phyloP scores from a whole-genome alignment of 371 early-diverging fungal species.

The Mucor saturninus region DNA sequence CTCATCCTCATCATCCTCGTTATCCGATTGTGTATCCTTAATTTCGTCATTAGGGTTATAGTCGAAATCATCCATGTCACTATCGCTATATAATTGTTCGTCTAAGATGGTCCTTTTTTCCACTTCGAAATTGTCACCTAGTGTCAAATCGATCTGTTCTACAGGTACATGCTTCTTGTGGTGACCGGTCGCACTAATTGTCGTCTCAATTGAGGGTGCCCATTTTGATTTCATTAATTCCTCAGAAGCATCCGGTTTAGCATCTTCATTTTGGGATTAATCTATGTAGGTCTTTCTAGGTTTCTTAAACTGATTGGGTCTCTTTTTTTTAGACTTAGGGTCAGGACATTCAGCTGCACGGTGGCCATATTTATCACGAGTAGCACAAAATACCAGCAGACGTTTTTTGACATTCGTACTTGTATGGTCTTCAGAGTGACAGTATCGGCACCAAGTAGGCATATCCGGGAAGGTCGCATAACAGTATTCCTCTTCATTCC shows the following conservation, averaged over 20 bases:
- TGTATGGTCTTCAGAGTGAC: slow-evolving; percentile 6
- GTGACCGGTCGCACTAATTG: too few relatives aligned
- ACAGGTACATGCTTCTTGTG: too few relatives aligned
- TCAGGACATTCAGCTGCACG: neutral
- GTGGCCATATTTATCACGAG: neutral
- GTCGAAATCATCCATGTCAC: neutral
- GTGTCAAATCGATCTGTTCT: too few relatives aligned
- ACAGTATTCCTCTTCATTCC: neutral
- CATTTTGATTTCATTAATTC: too few relatives aligned
- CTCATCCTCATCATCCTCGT: neutral
- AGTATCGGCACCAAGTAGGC: slow-evolving; percentile 7
- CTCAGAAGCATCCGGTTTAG: too few relatives aligned
- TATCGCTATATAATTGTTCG: neutral
- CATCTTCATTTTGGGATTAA: too few relatives aligned
- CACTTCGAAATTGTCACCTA: too few relatives aligned
- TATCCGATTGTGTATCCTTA: neutral
- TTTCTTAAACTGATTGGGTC: too few relatives aligned
- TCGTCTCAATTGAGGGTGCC: too few relatives aligned
- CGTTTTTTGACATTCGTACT: neutral
- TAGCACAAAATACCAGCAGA: neutral
- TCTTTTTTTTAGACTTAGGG: neutral
- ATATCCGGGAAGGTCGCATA: slow-evolving; percentile 4
- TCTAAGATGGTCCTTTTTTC: too few relatives aligned
- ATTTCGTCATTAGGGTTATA: neutral
- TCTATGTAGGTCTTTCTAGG: too few relatives aligned